phyloP scores from a whole-genome alignment of 2,329 filamentous ascomycete genomes.

The Xylaria sp. region DNA sequence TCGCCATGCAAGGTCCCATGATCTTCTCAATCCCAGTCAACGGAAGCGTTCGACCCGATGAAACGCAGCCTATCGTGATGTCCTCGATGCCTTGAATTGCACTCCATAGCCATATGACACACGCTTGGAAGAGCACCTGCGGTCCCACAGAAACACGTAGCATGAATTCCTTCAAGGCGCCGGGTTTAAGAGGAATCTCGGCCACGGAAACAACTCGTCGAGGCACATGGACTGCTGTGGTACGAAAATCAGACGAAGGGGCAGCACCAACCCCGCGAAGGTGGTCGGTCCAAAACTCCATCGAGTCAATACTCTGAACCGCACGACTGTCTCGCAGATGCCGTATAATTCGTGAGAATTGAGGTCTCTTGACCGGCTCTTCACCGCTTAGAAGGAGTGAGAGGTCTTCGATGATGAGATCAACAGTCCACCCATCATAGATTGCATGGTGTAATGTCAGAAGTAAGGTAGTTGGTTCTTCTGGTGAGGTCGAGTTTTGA shows the following conservation, averaged over 20 bases:
- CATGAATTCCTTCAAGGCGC: slow-evolving; percentile 35
- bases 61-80: slow-evolving; percentile 70
- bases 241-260: slow-evolving; percentile 55
- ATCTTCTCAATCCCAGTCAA: slow-evolving; percentile 65
- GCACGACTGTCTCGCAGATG: slow-evolving; percentile 34
- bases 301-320: slow-evolving; percentile 37
- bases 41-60: slow-evolving; percentile 74
- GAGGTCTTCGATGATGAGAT: slow-evolving; percentile 66
- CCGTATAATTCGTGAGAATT: slow-evolving; percentile 56
- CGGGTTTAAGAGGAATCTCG: slow-evolving; percentile 33
- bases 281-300: slow-evolving; percentile 65
- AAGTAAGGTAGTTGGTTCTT: slow-evolving; percentile 33
- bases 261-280: slow-evolving; percentile 52
- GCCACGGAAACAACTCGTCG: slow-evolving; percentile 28
- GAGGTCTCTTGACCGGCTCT: slow-evolving; percentile 39
- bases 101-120: slow-evolving; percentile 60
- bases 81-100: slow-evolving; percentile 61
- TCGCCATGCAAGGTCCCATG: slow-evolving; percentile 73
- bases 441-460: slow-evolving; percentile 73
- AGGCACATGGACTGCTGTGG: slow-evolving; percentile 27
- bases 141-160: slow-evolving; percentile 47
- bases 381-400: slow-evolving; percentile 40
- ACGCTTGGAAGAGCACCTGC: slow-evolving; percentile 72
- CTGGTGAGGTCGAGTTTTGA: slow-evolving; percentile 7
- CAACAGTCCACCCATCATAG: slow-evolving; percentile 92